phyloP scores from a whole-genome alignment of 2,329 filamentous ascomycete species.

The Acephala macrosclerotiorum region DNA sequence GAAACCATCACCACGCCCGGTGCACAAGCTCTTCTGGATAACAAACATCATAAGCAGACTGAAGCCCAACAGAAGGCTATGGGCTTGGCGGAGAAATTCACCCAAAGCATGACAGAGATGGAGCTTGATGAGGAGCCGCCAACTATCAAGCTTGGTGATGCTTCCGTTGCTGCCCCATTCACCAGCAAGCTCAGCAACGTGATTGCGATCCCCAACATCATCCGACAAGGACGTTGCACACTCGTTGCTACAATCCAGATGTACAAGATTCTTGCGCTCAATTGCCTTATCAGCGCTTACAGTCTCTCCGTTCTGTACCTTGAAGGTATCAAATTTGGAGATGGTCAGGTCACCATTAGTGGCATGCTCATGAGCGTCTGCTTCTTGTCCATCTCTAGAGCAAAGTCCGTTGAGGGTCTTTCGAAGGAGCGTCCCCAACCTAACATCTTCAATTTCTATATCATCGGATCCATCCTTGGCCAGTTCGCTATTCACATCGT shows the following conservation, averaged over 20 bases:
- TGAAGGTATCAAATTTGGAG: slow-evolving; percentile 98
- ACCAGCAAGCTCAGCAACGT: slow-evolving; percentile 98
- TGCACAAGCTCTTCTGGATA: slow-evolving; percentile 64
- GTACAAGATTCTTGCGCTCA: slow-evolving; percentile 99
- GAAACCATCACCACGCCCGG: slow-evolving; percentile 73
- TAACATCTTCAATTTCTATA: slow-evolving; percentile 99
- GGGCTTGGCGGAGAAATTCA: slow-evolving; percentile 85
- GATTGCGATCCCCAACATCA: slow-evolving; percentile 96
- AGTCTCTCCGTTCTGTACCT: slow-evolving; percentile 95
- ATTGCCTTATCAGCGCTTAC: slow-evolving; percentile 98
- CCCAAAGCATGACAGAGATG: slow-evolving; percentile 85
- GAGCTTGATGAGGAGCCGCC: slow-evolving; percentile 90
- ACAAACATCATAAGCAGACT: slow-evolving; percentile 61
- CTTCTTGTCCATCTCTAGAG: slow-evolving; percentile 97
- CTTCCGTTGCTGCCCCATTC: slow-evolving; percentile 95
- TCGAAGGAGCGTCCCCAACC: slow-evolving; percentile 98
- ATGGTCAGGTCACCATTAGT: slow-evolving; percentile 97
- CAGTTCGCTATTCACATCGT: slow-evolving; percentile 96
- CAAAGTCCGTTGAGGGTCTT: slow-evolving; percentile 91
- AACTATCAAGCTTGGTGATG: slow-evolving; percentile 95
- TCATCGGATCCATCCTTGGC: slow-evolving; percentile 95
- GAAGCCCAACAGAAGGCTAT: slow-evolving; percentile 76
- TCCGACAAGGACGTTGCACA: slow-evolving; percentile 96
- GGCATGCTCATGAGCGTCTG: slow-evolving; percentile 99
- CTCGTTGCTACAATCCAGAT: slow-evolving; percentile 99